phyloP scores from a whole-genome alignment of 371 early-diverging fungal species.

The Mortierella sp. region DNA sequence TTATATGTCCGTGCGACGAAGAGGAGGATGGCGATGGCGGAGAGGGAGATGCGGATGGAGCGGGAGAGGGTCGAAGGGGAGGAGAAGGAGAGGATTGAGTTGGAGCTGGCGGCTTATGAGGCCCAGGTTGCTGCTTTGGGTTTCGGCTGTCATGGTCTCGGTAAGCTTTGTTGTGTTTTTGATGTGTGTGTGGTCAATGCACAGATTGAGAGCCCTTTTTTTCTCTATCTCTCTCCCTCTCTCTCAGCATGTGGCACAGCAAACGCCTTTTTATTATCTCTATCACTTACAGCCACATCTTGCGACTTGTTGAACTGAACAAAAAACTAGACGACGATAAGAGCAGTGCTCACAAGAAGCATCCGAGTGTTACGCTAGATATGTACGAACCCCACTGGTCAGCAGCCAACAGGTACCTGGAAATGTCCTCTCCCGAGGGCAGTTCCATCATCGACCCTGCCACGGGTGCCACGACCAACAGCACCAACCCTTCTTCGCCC shows the following conservation, averaged over 20 bases:
- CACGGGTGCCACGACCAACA: not conserved
- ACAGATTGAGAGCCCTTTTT: not conserved
- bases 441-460: not conserved
- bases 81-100: not conserved
- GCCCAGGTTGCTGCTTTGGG: not conserved
- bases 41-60: slow-evolving; percentile 19
- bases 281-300: not conserved
- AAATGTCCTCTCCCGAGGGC: slow-evolving; percentile 14
- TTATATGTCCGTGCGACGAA: slow-evolving; percentile 59
- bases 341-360: slow-evolving; percentile 21
- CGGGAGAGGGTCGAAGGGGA: slow-evolving; percentile 1
- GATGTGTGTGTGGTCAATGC: not conserved
- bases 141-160: not conserved
- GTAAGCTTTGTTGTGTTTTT: not conserved
- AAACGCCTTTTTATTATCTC: not conserved
- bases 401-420: slow-evolving; percentile 39
- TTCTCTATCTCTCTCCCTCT: not conserved
- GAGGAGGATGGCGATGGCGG: slow-evolving; percentile 21
- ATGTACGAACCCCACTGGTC: slow-evolving; percentile 53
- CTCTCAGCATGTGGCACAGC: not conserved
- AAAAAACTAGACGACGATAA: not conserved
- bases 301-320: not conserved
- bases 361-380: slow-evolving; percentile 29
- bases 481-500: slow-evolving; percentile 1
- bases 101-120: slow-evolving; percentile 3